Evolutionary conservation across 73 alveolate species (phyloP).

Genomic region (Durusdinium trenchii): DNA sequence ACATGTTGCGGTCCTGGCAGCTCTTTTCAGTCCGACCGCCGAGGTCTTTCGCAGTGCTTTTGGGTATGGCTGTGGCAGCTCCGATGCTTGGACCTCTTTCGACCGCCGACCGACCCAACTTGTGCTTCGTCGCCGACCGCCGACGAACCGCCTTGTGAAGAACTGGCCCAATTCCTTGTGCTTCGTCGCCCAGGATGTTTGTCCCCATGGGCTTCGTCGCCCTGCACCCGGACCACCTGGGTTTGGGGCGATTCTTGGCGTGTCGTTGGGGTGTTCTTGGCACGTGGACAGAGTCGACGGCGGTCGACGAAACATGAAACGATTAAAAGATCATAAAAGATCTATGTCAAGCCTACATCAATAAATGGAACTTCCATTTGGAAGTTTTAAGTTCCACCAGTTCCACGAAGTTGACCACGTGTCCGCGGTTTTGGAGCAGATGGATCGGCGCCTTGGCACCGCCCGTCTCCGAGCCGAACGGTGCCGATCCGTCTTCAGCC

Average conservation of each 20-base stretch:
- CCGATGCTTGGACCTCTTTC: slow-evolving; percentile 11
- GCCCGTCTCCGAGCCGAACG: too few relatives aligned
- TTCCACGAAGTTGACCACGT: too few relatives aligned
- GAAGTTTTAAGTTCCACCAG: too few relatives aligned
- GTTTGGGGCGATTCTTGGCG: slow-evolving; percentile 13
- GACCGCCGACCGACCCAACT: background rate
- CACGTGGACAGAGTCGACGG: background rate
- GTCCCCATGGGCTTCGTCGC: slow-evolving; percentile 86
- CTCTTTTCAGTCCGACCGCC: background rate
- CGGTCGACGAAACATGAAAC: background rate
- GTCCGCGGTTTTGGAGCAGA: too few relatives aligned
- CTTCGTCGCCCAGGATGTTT: slow-evolving; percentile 37
- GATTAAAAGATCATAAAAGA: background rate
- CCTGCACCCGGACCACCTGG: slow-evolving; percentile 49
- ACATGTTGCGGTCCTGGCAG: background rate
- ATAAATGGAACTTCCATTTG: too few relatives aligned
- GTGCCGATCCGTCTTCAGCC: too few relatives aligned
- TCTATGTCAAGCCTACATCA: background rate
- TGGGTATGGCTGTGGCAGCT: slow-evolving; percentile 82
- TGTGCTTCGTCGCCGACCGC: background rate
- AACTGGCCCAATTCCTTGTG: background rate
- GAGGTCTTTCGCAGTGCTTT: slow-evolving; percentile 73
- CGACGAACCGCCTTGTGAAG: background rate
- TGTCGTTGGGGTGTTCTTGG: background rate
- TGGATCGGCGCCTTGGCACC: too few relatives aligned